These are phyloP conservation scores for Alternaria rosae DNA, from an alignment of 2,329 filamentous ascomycete species.

Conservation along the genomic window DNA sequence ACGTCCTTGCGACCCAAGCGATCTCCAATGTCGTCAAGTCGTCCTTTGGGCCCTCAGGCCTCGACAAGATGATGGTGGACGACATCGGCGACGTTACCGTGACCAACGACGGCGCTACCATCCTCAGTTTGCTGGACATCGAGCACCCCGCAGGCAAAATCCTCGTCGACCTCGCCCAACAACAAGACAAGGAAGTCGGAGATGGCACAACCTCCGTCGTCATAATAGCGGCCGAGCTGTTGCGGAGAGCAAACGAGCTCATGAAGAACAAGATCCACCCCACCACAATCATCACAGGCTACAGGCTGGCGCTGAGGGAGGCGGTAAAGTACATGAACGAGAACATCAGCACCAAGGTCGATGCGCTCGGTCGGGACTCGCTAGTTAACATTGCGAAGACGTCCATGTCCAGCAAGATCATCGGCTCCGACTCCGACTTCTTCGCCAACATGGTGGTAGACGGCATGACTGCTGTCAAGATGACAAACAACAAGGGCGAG, in stretches of 20 bases:
- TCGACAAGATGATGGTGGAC: slow-evolving; percentile 99
- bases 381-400: slow-evolving; percentile 96
- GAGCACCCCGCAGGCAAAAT: slow-evolving; percentile 99
- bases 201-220: slow-evolving; percentile 98
- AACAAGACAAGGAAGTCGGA: slow-evolving; percentile 98
- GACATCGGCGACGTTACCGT: slow-evolving; percentile 99
- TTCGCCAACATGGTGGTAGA: slow-evolving; percentile 98
- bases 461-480: slow-evolving; percentile 93
- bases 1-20: slow-evolving; percentile 93
- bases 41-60: slow-evolving; percentile 94
- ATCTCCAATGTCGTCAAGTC: slow-evolving; percentile 99
- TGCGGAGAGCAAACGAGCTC: slow-evolving; percentile 93
- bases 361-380: slow-evolving; percentile 87
- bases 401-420: slow-evolving; percentile 99
- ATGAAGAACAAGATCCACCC: slow-evolving; percentile 99
- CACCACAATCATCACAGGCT: slow-evolving; percentile 98
- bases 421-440: slow-evolving; percentile 93
- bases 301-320: slow-evolving; percentile 92
- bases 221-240: slow-evolving; percentile 92
- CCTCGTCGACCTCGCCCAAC: slow-evolving; percentile 93
- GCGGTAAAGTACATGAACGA: slow-evolving; percentile 99
- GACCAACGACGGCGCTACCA: slow-evolving; percentile 98
- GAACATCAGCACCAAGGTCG: slow-evolving; percentile 95
- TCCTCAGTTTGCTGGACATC: slow-evolving; percentile 92
- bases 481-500: slow-evolving; percentile 88